phyloP scores from a whole-genome alignment of 2,329 filamentous ascomycete genomes.

The Penicillium verrucosum region DNA sequence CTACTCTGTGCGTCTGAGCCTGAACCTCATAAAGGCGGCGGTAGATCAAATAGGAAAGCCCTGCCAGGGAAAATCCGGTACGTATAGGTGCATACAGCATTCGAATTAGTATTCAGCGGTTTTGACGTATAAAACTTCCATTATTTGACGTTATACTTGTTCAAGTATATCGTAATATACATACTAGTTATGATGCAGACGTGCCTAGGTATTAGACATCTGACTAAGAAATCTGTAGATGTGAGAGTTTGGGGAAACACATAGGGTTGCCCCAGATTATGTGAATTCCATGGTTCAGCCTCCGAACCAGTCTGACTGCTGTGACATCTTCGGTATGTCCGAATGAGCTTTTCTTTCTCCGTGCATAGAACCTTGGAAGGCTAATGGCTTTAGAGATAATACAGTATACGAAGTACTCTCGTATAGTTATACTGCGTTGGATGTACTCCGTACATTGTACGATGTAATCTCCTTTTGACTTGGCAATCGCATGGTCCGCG shows the following conservation, averaged over 20 bases:
- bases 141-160: neutral
- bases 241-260: neutral
- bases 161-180: neutral
- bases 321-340: neutral
- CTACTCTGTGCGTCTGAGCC: too few relatives aligned
- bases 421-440: too few relatives aligned
- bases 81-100: neutral
- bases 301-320: too few relatives aligned
- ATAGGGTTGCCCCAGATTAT: neutral
- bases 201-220: too few relatives aligned
- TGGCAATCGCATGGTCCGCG: conserved; percentile 11
- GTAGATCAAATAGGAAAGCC: too few relatives aligned
- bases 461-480: neutral
- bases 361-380: neutral
- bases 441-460: neutral
- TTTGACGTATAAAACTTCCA: neutral
- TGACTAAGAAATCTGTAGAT: neutral
- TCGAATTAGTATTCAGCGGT: conserved; percentile 5
- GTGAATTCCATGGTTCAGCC: neutral
- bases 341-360: neutral
- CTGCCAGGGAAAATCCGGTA: too few relatives aligned
- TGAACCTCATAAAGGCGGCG: too few relatives aligned
- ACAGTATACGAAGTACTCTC: neutral
- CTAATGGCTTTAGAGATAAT: neutral
- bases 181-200: too few relatives aligned